phyloP scores from a whole-genome alignment of 306 rosid genomes.

The Senna siamea region DNA sequence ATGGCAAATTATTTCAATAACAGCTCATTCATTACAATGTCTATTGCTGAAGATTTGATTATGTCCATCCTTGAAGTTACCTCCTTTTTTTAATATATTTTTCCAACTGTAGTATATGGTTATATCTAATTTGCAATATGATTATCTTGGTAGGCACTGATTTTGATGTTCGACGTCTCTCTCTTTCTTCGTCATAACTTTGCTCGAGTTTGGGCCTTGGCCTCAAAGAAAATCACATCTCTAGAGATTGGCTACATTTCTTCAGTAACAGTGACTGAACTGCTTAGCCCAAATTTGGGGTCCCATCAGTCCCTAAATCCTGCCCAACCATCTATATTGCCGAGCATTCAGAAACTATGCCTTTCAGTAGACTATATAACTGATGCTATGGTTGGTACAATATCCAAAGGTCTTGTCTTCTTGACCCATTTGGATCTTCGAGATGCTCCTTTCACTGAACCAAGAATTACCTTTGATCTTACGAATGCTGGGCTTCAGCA shows the following conservation, averaged over 20 bases:
- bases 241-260: conserved; percentile 91
- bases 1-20: neutral
- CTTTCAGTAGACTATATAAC: conserved; percentile 89
- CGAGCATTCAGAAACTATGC: conserved; percentile 77
- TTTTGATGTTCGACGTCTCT: conserved; percentile 90
- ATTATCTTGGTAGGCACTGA: conserved; percentile 59
- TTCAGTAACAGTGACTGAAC: conserved; percentile 79
- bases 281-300: conserved; percentile 75
- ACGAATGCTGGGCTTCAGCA: conserved; percentile 90
- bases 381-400: conserved; percentile 78
- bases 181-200: conserved; percentile 71
- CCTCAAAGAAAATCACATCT: conserved; percentile 73
- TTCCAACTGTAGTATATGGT: conserved; percentile 11
- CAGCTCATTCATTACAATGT: neutral
- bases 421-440: conserved; percentile 88
- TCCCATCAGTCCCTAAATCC: conserved; percentile 50
- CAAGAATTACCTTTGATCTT: conserved; percentile 73
- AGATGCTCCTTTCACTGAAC: conserved; percentile 89
- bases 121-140: conserved; percentile 38
- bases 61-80: neutral
- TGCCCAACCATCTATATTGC: conserved; percentile 60
- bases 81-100: neutral
- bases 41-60: conserved; percentile 1
- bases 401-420: conserved; percentile 66
- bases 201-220: conserved; percentile 80